Conservation (phyloP, 768 basidiomycete genomes). For the Neoboletus magnificus region DNA sequence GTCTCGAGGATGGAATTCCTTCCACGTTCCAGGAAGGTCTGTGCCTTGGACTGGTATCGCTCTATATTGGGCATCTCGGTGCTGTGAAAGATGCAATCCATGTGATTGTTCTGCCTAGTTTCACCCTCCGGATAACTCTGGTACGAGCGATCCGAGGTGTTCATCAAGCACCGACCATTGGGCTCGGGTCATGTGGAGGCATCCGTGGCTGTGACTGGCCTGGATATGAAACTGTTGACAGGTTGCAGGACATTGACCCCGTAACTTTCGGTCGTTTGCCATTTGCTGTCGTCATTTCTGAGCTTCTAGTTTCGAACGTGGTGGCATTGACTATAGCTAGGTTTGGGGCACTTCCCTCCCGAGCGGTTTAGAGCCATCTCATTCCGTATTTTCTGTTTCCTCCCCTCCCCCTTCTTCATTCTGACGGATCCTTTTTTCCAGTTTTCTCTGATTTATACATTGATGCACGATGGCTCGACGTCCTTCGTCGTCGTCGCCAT, state of each 20-base stretch:
- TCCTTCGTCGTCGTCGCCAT: too few species aligned
- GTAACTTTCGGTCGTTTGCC: not conserved
- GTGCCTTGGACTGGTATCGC: not conserved
- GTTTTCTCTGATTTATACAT: too few species aligned
- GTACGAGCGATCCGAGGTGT: not conserved
- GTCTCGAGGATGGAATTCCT: not conserved
- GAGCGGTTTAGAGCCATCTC: not conserved
- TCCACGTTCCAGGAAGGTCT: not conserved
- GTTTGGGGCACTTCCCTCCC: not conserved
- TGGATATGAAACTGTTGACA: not conserved
- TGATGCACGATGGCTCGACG: too few species aligned
- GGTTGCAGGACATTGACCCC: not conserved
- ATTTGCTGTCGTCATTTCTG: not conserved
- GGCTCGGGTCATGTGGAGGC: not conserved
- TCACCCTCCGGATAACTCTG: not conserved
- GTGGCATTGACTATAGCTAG: not conserved
- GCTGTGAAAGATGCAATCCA: not conserved
- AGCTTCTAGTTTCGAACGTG: constrained; percentile 12
- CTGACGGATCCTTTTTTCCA: not conserved
- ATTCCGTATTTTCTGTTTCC: not conserved
- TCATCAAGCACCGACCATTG: not conserved
- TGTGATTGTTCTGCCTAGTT: not conserved
- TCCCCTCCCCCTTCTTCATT: not conserved
- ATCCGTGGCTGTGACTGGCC: not conserved
- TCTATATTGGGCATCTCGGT: not conserved